These are phyloP conservation scores for Leonotis leonurus DNA, from an alignment of 257 asterid species.

Conservation along the genomic window DNA sequence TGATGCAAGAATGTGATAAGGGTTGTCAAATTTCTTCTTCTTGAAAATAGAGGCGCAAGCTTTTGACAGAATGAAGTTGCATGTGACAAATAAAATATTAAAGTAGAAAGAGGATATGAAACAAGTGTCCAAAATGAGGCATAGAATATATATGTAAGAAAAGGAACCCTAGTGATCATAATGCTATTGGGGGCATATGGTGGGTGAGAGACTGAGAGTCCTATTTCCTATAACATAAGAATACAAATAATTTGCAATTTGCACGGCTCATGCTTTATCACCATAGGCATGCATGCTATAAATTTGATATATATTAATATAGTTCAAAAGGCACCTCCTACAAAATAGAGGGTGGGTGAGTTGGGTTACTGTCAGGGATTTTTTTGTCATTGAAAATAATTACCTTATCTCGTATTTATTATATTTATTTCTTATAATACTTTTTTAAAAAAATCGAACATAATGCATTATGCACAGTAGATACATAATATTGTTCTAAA, in stretches of 20 bases:
- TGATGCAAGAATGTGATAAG: slow-evolving; percentile 33
- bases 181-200: slow-evolving; percentile 28
- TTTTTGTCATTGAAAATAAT: too few species aligned
- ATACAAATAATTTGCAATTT: slow-evolving; percentile 24
- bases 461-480: too few species aligned
- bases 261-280: slow-evolving; percentile 29
- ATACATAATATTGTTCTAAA: too few species aligned
- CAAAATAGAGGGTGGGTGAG: not conserved
- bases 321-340: slow-evolving; percentile 19
- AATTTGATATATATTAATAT: too few species aligned
- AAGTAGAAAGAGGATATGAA: slow-evolving; percentile 1
- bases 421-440: not conserved
- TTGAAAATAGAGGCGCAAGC: slow-evolving; percentile 23
- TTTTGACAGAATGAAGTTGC: slow-evolving; percentile 33
- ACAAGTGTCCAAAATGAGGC: slow-evolving; percentile 18
- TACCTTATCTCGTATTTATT: not conserved
- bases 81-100: slow-evolving; percentile 35
- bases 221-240: not conserved
- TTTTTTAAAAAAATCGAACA: too few species aligned
- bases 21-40: slow-evolving; percentile 1
- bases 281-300: slow-evolving; percentile 12
- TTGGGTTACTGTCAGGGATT: not conserved
- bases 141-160: not conserved
- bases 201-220: too few species aligned
- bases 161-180: not conserved